Conservation (phyloP, 257 asterid genomes). For the Salvia rosmarinus region DNA sequence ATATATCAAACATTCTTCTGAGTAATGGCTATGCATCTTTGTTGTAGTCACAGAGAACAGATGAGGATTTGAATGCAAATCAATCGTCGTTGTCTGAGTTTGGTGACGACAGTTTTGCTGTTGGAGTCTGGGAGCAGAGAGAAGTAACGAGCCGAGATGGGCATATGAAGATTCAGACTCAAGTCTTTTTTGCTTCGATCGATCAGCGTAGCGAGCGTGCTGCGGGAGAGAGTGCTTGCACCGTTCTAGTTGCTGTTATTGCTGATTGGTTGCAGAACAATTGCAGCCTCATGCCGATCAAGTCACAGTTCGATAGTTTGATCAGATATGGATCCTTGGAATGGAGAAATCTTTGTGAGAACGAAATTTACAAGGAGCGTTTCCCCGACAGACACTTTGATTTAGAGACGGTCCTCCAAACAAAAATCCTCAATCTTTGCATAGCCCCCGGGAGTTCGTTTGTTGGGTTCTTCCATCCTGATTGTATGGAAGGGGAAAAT, state of each 20-base stretch:
- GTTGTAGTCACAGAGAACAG: conserved; percentile 68
- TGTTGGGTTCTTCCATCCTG: conserved; percentile 82
- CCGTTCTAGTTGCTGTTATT: conserved; percentile 86
- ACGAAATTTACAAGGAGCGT: conserved; percentile 56
- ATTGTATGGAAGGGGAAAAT: conserved; percentile 60
- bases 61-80: conserved; percentile 58
- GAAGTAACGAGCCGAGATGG: conserved; percentile 84
- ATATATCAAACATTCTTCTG: background rate
- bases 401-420: conserved; percentile 80
- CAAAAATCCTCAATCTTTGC: conserved; percentile 60
- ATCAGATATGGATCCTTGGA: conserved; percentile 89
- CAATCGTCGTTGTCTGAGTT: conserved; percentile 71
- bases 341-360: conserved; percentile 88
- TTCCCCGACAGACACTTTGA: conserved; percentile 96
- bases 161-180: conserved; percentile 68
- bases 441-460: conserved; percentile 74
- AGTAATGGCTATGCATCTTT: conserved; percentile 1
- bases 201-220: conserved; percentile 92
- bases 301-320: conserved; percentile 80
- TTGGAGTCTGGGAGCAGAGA: conserved; percentile 91
- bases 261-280: conserved; percentile 91
- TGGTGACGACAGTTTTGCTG: conserved; percentile 82
- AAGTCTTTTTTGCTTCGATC: conserved; percentile 88
- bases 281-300: conserved; percentile 71
- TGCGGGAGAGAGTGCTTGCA: conserved; percentile 96